These are phyloP conservation scores for Monilinia aucupariae DNA, from an alignment of 2,329 filamentous ascomycete species.

Conservation along the genomic window DNA sequence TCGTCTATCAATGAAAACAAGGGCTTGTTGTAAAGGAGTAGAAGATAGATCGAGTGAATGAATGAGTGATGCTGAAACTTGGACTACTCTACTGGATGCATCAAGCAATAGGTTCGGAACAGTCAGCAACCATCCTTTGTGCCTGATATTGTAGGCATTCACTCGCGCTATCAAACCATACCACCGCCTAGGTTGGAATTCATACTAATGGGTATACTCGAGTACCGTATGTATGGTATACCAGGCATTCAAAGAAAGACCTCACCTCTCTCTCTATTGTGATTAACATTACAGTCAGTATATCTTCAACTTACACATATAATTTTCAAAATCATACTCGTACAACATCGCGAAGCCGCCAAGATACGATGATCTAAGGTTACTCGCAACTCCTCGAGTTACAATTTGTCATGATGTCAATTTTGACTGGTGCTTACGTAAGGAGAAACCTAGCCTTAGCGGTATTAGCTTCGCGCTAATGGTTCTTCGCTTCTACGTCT, in stretches of 20 bases:
- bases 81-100: neutral
- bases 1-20: slow-evolving; percentile 4
- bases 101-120: neutral
- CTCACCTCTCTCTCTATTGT: no score
- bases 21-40: slow-evolving; percentile 3
- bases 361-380: no score
- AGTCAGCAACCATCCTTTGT: neutral
- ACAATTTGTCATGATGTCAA: neutral
- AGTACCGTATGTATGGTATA: no score
- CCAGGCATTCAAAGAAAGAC: no score
- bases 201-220: no score
- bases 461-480: slow-evolving; percentile 8
- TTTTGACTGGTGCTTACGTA: neutral
- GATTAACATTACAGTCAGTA: no score
- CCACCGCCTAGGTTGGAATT: neutral
- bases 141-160: no score
- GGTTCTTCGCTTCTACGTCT: neutral
- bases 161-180: no score
- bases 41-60: neutral
- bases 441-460: neutral
- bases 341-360: no score
- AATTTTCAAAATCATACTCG: no score
- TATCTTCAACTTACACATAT: no score
- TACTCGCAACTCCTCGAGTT: no score
- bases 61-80: slow-evolving; percentile 11